Conservation (phyloP, 2,329 filamentous ascomycete species). For the Neofusicoccum cordaticola region DNA sequence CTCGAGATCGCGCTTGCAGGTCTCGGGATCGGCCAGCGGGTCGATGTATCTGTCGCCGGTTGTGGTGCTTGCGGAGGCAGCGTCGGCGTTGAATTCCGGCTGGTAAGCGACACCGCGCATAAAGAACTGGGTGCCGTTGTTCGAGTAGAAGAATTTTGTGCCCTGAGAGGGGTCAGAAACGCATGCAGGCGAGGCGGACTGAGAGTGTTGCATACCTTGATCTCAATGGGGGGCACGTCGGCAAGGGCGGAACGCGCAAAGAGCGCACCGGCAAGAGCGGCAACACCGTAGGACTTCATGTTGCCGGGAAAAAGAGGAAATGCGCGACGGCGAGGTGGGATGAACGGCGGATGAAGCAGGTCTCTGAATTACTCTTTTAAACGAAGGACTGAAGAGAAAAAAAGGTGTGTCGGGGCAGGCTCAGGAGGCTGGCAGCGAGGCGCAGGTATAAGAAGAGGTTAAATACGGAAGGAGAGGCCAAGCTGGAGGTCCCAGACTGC, state of each 20-base stretch:
- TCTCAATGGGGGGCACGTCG: slow-evolving; percentile 62
- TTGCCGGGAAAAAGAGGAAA: slow-evolving; percentile 24
- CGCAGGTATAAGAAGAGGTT: neutral
- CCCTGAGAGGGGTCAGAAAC: slow-evolving; percentile 47
- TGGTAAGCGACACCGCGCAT: slow-evolving; percentile 96
- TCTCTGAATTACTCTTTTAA: neutral
- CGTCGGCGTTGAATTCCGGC: slow-evolving; percentile 60
- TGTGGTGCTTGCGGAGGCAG: slow-evolving; percentile 50
- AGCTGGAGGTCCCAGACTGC: neutral
- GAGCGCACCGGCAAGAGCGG: slow-evolving; percentile 52
- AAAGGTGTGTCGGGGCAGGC: neutral
- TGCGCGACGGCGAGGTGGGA: neutral
- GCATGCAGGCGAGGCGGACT: neutral
- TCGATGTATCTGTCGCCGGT: slow-evolving; percentile 65
- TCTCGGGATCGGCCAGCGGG: slow-evolving; percentile 69
- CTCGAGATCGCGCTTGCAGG: slow-evolving; percentile 83
- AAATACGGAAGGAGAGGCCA: slow-evolving; percentile 1
- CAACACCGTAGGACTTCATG: slow-evolving; percentile 55
- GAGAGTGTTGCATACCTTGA: slow-evolving; percentile 57
- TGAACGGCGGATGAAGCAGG: neutral
- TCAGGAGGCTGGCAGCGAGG: neutral
- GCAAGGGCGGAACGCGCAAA: slow-evolving; percentile 45
- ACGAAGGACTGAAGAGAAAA: slow-evolving; percentile 8
- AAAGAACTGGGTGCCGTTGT: slow-evolving; percentile 69
- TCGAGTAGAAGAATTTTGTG: slow-evolving; percentile 86